phyloP scores from a whole-genome alignment of 2,329 filamentous ascomycete genomes.

The Incumbomyces delicatus region DNA sequence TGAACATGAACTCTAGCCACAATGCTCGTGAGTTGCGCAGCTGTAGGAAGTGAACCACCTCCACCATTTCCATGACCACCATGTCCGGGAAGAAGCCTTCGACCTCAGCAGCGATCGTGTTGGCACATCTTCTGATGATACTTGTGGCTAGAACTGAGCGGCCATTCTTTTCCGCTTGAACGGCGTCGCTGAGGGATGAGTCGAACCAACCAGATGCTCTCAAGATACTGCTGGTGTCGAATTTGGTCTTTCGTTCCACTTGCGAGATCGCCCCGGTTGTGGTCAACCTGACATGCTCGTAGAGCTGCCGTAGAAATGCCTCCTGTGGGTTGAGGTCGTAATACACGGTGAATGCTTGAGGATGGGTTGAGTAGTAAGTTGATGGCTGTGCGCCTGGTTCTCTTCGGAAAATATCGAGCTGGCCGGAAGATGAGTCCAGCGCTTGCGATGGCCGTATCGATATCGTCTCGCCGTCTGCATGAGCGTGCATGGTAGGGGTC shows the following conservation, averaged over 20 bases:
- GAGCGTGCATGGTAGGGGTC: background rate
- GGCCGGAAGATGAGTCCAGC: background rate
- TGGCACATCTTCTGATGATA: background rate
- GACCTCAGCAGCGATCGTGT: background rate
- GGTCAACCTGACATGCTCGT: background rate
- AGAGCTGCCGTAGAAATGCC: background rate
- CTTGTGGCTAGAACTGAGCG: background rate
- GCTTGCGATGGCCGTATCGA: background rate
- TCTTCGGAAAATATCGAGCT: background rate
- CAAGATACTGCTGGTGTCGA: background rate
- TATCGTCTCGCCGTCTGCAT: background rate
- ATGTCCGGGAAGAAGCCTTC: background rate
- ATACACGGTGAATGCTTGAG: background rate
- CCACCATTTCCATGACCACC: constrained; percentile 1
- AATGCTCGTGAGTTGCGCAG: background rate
- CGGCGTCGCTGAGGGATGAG: background rate
- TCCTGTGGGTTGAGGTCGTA: background rate
- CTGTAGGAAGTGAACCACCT: background rate
- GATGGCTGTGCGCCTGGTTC: background rate
- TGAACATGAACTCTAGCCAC: background rate
- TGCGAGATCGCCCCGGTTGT: background rate
- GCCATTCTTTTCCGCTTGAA: background rate
- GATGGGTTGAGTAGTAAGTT: background rate
- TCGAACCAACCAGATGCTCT: constrained; percentile 1
- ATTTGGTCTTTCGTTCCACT: background rate